Evolutionary conservation across 2,329 filamentous ascomycete species (phyloP), one percentile per base, ranked within the genome.

Genomic region (Neofusicoccum ribis): DNA sequence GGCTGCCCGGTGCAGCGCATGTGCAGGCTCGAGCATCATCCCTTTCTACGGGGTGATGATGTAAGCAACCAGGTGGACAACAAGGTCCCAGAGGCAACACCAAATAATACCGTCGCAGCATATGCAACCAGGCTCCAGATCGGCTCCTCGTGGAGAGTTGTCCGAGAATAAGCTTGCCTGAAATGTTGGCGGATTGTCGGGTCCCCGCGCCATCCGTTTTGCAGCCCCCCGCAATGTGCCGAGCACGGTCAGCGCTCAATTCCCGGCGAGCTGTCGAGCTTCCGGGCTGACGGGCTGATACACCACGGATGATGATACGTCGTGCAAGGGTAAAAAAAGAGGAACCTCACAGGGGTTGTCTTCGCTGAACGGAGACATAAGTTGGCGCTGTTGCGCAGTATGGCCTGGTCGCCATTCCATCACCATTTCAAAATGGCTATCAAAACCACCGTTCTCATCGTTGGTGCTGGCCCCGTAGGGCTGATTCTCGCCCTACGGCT

Each of bases 391-490:
- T 31, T 31, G 27, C 27, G 27, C 27, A 31, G 37, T 39, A 8
- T 60, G 8, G 37, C 9, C 9, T 27, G 12, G 44, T 12, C 27
- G 23, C 3, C 37, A 6, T 6, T 17, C 34, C 17, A 5, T 41
- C 58, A 37, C 14, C 31, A 6, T 15, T 14, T 15, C n/a, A 15
- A 9, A 60, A 60, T 60, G 56, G 2, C 41, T 15, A 49, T 11
- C 56, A 60, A 39, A 39, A 23, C 49, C 12, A 52, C 73, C 8
- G 70, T 80, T 20, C 67, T 80, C 8, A 73, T 80, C 46, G 73
- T 78, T 49, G 78, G 79, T 44, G 79, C 77, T 7, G 79, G 78
- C 23, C 78, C 76, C 52, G 76, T 79, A 2, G 78, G 79, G 20
- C 76, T 79, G 23, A 76, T 81, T 60, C 74, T 78, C 47, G 77